Conservation (phyloP, 805 yeast species). For the Candida maesae region DNA sequence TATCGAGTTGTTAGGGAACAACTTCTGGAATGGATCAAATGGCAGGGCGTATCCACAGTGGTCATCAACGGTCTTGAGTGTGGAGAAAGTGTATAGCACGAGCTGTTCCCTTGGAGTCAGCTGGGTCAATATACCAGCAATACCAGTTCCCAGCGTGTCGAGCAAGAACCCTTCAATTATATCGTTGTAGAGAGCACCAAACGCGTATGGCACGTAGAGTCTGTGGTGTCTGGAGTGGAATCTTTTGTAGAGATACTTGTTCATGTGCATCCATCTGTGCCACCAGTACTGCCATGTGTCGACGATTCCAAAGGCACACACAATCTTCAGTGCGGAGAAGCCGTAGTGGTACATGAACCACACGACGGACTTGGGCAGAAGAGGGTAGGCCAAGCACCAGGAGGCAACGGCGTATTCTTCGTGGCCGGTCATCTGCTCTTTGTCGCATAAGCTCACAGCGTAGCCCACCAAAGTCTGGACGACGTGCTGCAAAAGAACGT, state of each 20-base stretch:
- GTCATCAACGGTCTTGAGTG: conserved; percentile 95
- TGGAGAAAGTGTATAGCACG: conserved; percentile 76
- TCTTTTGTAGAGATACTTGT: conserved; percentile 66
- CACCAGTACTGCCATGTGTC: conserved; percentile 96
- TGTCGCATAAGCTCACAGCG: conserved; percentile 52
- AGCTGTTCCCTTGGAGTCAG: conserved; percentile 76
- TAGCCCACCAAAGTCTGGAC: conserved; percentile 76
- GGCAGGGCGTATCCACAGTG: conserved; percentile 98
- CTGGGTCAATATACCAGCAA: conserved; percentile 61
- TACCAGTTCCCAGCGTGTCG: conserved; percentile 90
- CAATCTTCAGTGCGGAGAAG: conserved; percentile 52
- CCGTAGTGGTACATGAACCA: conserved; percentile 59
- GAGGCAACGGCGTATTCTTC: conserved; percentile 47
- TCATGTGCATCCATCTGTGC: conserved; percentile 85
- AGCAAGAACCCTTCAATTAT: conserved; percentile 91
- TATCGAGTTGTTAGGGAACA: conserved; percentile 93
- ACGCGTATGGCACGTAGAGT: conserved; percentile 93
- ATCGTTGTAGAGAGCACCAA: conserved; percentile 92
- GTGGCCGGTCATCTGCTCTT: conserved; percentile 46
- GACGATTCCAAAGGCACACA: conserved; percentile 64
- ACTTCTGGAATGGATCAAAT: conserved; percentile 79
- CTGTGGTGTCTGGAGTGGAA: conserved; percentile 96
- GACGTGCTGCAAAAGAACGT: conserved; percentile 80
- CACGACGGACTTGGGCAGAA: conserved; percentile 45
- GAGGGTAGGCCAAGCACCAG: conserved; percentile 28